These are phyloP conservation scores for Epithele typhae DNA, from an alignment of 768 basidiomycete species.

Conservation along the genomic window DNA sequence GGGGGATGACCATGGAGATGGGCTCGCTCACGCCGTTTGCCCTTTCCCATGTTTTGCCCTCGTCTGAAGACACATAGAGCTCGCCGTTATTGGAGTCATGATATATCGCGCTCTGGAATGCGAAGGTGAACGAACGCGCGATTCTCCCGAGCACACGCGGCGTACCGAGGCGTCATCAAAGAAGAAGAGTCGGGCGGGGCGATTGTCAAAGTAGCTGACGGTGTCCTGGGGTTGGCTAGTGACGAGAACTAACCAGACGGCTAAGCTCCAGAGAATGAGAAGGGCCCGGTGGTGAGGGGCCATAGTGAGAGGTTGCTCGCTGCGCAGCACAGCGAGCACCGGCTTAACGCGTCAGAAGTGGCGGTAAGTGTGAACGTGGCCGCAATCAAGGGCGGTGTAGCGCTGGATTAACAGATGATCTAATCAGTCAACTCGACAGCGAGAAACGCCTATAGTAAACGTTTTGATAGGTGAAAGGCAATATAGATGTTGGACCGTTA, in stretches of 20 bases:
- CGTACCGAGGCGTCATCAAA: slow-evolving; percentile 89
- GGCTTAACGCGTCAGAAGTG: neutral
- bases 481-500: no score
- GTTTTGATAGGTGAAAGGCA: no score
- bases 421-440: no score
- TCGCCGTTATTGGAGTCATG: slow-evolving; percentile 69
- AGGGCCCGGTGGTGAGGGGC: slow-evolving; percentile 19
- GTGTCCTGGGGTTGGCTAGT: slow-evolving; percentile 40
- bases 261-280: slow-evolving; percentile 19
- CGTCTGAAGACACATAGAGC: slow-evolving; percentile 78
- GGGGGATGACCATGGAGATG: slow-evolving; percentile 72
- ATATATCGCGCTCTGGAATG: slow-evolving; percentile 61
- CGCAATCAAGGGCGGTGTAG: no score
- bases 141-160: slow-evolving; percentile 2
- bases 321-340: slow-evolving; percentile 17
- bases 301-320: slow-evolving; percentile 20
- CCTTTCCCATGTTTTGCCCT: slow-evolving; percentile 69
- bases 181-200: slow-evolving; percentile 79
- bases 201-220: slow-evolving; percentile 57
- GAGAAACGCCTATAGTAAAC: no score
- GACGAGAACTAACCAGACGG: slow-evolving; percentile 2
- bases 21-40: slow-evolving; percentile 54
- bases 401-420: no score
- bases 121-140: slow-evolving; percentile 1
- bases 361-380: neutral